Percentiles rank a stretch among this genome's conserved stretches.
Evolutionary conservation across 345 rosid species (phyloP).

Genomic region (Eutrema japonicum): DNA sequence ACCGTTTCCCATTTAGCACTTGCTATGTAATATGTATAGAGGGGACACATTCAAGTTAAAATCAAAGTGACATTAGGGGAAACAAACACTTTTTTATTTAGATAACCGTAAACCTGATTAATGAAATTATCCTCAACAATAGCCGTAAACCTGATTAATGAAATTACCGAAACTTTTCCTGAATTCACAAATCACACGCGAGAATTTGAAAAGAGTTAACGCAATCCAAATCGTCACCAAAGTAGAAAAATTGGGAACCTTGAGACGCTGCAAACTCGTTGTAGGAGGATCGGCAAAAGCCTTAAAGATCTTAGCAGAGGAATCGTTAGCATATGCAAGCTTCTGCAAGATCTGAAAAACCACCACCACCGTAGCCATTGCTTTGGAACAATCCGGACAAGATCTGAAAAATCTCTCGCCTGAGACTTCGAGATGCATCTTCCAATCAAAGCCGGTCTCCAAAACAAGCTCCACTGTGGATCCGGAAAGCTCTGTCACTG

Average conservation of each 20-base stretch:
- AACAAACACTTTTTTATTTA: background rate
- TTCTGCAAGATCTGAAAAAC: constrained; percentile 77
- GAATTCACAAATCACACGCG: constrained; percentile 17
- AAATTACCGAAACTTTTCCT: constrained; percentile 91
- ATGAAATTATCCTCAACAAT: constrained; percentile 87
- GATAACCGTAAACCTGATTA: constrained; percentile 57
- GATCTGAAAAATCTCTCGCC: too few species aligned
- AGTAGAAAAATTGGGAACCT: constrained; percentile 50
- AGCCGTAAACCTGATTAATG: too few species aligned
- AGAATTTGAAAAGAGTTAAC: background rate
- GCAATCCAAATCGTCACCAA: constrained; percentile 7
- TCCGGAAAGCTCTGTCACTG: too few species aligned
- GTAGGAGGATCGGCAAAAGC: constrained; percentile 99
- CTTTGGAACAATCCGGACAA: too few species aligned
- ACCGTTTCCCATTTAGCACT: constrained; percentile 74
- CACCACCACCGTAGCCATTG: too few species aligned
- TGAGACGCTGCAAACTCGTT: constrained; percentile 89
- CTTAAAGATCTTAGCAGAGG: constrained; percentile 81
- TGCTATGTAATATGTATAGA: constrained; percentile 59
- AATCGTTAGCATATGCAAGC: constrained; percentile 57
- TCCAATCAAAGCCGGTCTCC: too few species aligned
- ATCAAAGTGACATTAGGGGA: background rate
- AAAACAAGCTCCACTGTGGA: too few species aligned
- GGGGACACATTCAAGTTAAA: constrained; percentile 10
- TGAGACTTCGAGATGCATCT: too few species aligned